phyloP scores from a whole-genome alignment of 306 rosid genomes.

The Castanopsis chinensis region DNA sequence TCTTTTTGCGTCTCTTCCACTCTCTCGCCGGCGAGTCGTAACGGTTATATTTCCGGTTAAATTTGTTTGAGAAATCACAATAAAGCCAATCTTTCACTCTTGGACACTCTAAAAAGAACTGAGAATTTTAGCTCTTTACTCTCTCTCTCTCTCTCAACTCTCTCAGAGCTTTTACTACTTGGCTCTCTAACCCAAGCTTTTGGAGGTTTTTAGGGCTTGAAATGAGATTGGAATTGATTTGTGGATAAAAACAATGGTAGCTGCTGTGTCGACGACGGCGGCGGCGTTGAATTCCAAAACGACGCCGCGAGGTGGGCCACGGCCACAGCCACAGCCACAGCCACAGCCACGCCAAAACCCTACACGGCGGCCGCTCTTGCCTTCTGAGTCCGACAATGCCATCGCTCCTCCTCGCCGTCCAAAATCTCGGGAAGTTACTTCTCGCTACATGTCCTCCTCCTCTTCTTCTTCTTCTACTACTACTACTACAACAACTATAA shows the following conservation, averaged over 20 bases:
- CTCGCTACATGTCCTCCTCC: conserved; percentile 74
- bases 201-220: not conserved
- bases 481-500: conserved; percentile 20
- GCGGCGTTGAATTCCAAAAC: conserved; percentile 52
- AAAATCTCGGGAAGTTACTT: conserved; percentile 68
- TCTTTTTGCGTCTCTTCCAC: not conserved
- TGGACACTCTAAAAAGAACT: too few species aligned
- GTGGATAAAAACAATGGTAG: conserved; percentile 51
- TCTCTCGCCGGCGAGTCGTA: conserved; percentile 26
- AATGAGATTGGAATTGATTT: conserved; percentile 30
- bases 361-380: conserved; percentile 66
- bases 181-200: not conserved
- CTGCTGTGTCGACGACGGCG: conserved; percentile 66
- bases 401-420: conserved; percentile 48
- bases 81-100: too few species aligned
- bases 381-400: conserved; percentile 82
- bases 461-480: conserved; percentile 34
- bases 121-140: not conserved
- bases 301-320: conserved; percentile 33
- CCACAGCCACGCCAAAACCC: conserved; percentile 32
- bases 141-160: not conserved
- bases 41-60: conserved; percentile 54
- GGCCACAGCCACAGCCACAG: too few species aligned
- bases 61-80: not conserved
- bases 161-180: not conserved